Evolutionary conservation across 352 stramenopile genomes (phyloP), one percentile per base, ranked within the genome.

Genomic region (Pythium diclinum): DNA sequence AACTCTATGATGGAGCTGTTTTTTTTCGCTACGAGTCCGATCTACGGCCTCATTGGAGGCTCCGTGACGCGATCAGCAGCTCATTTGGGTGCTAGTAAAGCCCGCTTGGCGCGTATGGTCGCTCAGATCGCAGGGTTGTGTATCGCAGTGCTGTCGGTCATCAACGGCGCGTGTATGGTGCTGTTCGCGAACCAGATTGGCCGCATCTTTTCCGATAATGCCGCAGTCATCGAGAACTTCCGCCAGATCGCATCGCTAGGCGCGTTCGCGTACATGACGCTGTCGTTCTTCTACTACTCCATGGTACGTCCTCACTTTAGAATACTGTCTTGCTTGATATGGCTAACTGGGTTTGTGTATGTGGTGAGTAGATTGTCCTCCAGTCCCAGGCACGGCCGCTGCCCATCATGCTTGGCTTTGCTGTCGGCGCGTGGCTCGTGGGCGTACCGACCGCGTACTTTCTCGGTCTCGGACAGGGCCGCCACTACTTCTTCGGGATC

Each of bases 1-100:
- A 92, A 87, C 63, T 78, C 84, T 16, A 94, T 94, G 85, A 88
- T 94, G 74, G 86, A 94, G 68, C 67, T 94, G 30, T 91, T 94
- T 68, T 88, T 88, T 68, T 88, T 96, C 65, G 74, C 85, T 38
- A 90, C 83, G n/a, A 99, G 68, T 76, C 82, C 79, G 8, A 84
- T 94, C 36, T 95, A 88, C 65, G 82, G 86, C 7, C 65, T 93
- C 1, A 78, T 87, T 14, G 79, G 74, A 47, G 79, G 69, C 16
- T 76, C 82, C 3, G 82, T 92, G 21, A 87, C 77, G 33, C 85
- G 80, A 33, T 87, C 89, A 47, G 83, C 76, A 10, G 77, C 64
- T 19, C 78, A 94, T 55, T 58, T 96, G 17, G 88, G 86, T 0
- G 77, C 78, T 1, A 71, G 74, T 7, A 72, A 85, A 34, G 62